Percentiles rank a stretch among this genome's conserved stretches.
phyloP scores from a whole-genome alignment of 768 basidiomycete species.

The Collybia sordida region DNA sequence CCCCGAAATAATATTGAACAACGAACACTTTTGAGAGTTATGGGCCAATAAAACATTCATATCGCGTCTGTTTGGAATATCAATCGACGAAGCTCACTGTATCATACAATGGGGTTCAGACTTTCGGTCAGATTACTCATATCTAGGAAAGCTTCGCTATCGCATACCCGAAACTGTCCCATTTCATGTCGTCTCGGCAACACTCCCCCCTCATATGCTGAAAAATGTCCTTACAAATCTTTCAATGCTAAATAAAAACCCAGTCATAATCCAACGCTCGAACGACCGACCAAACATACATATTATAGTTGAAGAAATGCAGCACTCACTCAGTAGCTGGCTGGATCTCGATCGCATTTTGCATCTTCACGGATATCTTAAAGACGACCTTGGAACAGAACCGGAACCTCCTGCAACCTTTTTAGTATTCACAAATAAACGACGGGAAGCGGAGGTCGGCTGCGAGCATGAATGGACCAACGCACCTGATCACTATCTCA shows the following conservation, averaged over 20 bases:
- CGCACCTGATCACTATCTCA: slow-evolving; percentile 1
- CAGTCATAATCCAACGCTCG: slow-evolving; percentile 4
- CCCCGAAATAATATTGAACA: no score
- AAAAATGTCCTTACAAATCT: no score
- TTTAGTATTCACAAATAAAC: slow-evolving; percentile 5
- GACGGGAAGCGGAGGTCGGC: not conserved
- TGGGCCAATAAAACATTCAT: slow-evolving; percentile 18
- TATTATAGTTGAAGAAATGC: no score
- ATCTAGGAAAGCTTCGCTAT: no score
- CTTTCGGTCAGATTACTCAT: no score
- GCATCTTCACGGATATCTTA: slow-evolving; percentile 1
- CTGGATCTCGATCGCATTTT: slow-evolving; percentile 3
- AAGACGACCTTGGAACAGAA: no score
- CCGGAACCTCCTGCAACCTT: not conserved
- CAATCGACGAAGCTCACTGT: slow-evolving; percentile 36
- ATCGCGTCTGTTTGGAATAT: slow-evolving; percentile 22
- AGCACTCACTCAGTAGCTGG: not conserved
- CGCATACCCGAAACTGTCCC: no score
- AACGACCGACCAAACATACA: slow-evolving; percentile 8
- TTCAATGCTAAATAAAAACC: slow-evolving; percentile 5
- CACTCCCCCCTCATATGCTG: no score
- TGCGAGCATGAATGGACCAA: not conserved
- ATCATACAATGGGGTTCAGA: slow-evolving; percentile 34
- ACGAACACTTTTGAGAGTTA: not conserved
- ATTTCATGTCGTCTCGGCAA: no score